Percentiles rank a stretch among this genome's conserved stretches.
These are phyloP conservation scores for Cordyceps pruinosa DNA, from an alignment of 2,329 filamentous ascomycete species.

Conservation along the genomic window DNA sequence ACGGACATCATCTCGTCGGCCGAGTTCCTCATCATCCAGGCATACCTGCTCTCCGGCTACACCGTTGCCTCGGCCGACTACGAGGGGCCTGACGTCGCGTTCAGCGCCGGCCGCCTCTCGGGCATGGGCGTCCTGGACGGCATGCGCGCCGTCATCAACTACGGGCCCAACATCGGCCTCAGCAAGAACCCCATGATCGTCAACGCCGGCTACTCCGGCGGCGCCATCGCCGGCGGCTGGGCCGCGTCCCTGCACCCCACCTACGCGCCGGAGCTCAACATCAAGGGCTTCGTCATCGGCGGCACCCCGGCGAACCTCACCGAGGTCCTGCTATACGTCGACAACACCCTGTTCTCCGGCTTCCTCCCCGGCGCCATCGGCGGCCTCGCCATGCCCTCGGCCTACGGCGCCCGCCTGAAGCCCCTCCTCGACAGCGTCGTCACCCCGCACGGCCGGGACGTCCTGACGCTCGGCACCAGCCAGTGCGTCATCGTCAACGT, in stretches of 20 bases:
- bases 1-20: slow-evolving; percentile 3
- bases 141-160: slow-evolving; percentile 10
- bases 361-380: slow-evolving; percentile 4
- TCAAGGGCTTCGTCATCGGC: slow-evolving; percentile 6
- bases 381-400: slow-evolving; percentile 26
- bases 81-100: slow-evolving; percentile 11
- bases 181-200: slow-evolving; percentile 9
- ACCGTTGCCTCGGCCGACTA: slow-evolving; percentile 10
- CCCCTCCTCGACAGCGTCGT: slow-evolving; percentile 2
- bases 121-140: slow-evolving; percentile 12
- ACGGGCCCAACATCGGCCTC: background rate
- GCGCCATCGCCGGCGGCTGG: slow-evolving; percentile 12
- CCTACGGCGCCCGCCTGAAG: slow-evolving; percentile 4
- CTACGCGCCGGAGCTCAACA: slow-evolving; percentile 4
- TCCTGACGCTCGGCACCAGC: background rate
- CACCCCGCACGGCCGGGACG: background rate
- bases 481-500: slow-evolving; percentile 9
- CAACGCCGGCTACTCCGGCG: slow-evolving; percentile 9
- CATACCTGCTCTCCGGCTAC: slow-evolving; percentile 10
- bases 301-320: slow-evolving; percentile 13
- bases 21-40: slow-evolving; percentile 12
- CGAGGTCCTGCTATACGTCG: background rate
- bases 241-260: slow-evolving; percentile 8
- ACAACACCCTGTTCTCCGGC: background rate
- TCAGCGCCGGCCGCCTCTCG: background rate